Evolutionary conservation across 1,284 basidiomycete species (phyloP).

Genomic region (Sanghuangporus baumii): DNA sequence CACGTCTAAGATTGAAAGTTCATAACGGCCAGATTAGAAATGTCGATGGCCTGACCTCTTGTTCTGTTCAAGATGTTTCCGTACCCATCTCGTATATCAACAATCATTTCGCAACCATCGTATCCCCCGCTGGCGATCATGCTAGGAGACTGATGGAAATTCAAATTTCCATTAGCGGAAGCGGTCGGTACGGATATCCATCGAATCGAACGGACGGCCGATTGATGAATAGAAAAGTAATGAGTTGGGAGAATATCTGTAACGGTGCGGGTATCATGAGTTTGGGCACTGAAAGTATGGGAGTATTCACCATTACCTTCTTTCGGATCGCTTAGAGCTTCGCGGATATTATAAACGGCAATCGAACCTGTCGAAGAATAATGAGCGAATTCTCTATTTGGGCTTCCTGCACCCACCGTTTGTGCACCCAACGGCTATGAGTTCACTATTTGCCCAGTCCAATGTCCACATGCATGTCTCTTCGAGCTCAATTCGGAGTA

Average conservation of each 20-base stretch:
- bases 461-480: conserved; percentile 69
- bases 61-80: conserved; percentile 68
- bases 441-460: conserved; percentile 83
- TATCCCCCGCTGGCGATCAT: conserved; percentile 72
- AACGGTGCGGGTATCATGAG: conserved; percentile 19
- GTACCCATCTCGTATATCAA: conserved; percentile 65
- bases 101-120: conserved; percentile 69
- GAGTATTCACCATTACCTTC: too few species aligned
- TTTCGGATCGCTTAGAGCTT: neutral
- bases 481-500: conserved; percentile 64
- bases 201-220: conserved; percentile 65
- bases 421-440: conserved; percentile 74
- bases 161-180: conserved; percentile 39
- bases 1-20: conserved; percentile 44
- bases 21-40: neutral
- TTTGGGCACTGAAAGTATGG: too few species aligned
- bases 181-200: conserved; percentile 68
- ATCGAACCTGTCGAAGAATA: conserved; percentile 50
- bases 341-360: conserved; percentile 65
- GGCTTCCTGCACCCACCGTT: conserved; percentile 54
- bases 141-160: conserved; percentile 53
- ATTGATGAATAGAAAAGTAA: conserved; percentile 69
- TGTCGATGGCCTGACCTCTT: conserved; percentile 41
- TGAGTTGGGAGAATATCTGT: conserved; percentile 59
- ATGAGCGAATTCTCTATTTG: neutral